A percentile compares a stretch with the other conserved stretches of the same genome.
Conservation (phyloP, 2,329 filamentous ascomycete species). For the Blastomyces parvus region DNA sequence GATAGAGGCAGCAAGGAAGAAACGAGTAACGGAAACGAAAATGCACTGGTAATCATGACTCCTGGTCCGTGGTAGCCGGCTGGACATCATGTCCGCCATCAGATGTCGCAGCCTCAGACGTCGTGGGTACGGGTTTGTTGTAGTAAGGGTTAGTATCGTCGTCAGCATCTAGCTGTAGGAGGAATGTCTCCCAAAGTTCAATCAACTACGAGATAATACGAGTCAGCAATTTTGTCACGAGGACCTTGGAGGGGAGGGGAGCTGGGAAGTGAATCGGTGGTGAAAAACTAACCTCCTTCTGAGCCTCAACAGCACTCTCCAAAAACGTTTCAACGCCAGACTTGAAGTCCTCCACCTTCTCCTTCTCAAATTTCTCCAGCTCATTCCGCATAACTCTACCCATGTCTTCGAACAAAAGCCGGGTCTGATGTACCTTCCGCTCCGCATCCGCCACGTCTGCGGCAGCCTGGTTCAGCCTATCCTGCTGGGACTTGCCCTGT, state of each 20-base stretch:
- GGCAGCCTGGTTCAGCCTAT: conserved; percentile 81
- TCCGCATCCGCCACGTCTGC: conserved; percentile 94
- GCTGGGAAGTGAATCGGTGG: conserved; percentile 12
- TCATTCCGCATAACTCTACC: conserved; percentile 83
- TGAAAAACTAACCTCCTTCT: conserved; percentile 70
- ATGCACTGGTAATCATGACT: conserved; percentile 2
- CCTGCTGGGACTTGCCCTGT: conserved; percentile 91
- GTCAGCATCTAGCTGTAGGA: conserved; percentile 90
- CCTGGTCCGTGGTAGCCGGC: conserved; percentile 7
- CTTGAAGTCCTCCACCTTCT: conserved; percentile 99
- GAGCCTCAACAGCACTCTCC: conserved; percentile 92
- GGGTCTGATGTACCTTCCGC: conserved; percentile 79
- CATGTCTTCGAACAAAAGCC: conserved; percentile 94
- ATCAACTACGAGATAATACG: conserved; percentile 53
- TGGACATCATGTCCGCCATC: conserved; percentile 9
- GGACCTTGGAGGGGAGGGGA: not conserved
- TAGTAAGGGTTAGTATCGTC: conserved; percentile 58
- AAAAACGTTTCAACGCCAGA: conserved; percentile 94
- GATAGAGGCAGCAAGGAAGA: not conserved
- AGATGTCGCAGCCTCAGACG: conserved; percentile 8
- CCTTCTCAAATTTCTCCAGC: conserved; percentile 84
- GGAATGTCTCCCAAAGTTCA: conserved; percentile 97
- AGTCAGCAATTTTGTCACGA: conserved; percentile 8
- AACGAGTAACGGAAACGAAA: not conserved
- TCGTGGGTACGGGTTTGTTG: conserved; percentile 21